These are phyloP conservation scores for Speleostelium caveatum DNA, from an alignment of 78 protist species.

Conservation along the genomic window DNA sequence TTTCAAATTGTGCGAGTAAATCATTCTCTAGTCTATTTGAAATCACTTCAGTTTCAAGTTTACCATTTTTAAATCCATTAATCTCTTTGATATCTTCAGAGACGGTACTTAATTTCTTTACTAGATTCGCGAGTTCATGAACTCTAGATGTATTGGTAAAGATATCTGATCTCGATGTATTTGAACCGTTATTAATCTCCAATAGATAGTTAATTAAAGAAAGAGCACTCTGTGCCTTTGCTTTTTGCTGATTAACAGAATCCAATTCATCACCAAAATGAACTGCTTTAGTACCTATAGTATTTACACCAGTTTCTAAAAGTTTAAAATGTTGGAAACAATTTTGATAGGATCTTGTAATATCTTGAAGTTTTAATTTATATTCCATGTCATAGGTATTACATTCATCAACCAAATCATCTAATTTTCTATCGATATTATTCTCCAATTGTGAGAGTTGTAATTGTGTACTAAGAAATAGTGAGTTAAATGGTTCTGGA, in stretches of 20 bases:
- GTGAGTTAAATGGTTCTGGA: constrained; percentile 54
- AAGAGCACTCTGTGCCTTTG: constrained; percentile 66
- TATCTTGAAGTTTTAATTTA: constrained; percentile 31
- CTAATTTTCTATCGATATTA: constrained; percentile 31
- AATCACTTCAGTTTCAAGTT: constrained; percentile 37
- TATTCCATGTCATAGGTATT: constrained; percentile 23
- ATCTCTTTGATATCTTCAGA: constrained; percentile 72
- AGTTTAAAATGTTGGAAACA: constrained; percentile 59
- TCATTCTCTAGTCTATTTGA: constrained; percentile 46
- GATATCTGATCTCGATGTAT: constrained; percentile 40
- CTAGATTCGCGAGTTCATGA: constrained; percentile 62
- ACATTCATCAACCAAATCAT: constrained; percentile 54
- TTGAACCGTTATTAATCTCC: constrained; percentile 16
- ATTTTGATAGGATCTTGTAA: constrained; percentile 34
- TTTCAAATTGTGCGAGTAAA: constrained; percentile 56
- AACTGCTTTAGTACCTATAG: constrained; percentile 68
- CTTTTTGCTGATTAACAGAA: constrained; percentile 55
- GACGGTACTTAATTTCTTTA: constrained; percentile 49
- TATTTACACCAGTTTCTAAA: constrained; percentile 61
- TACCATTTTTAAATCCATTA: constrained; percentile 29
- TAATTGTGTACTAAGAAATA: constrained; percentile 49
- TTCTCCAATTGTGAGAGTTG: constrained; percentile 51
- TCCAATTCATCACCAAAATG: constrained; percentile 78
- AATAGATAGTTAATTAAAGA: constrained; percentile 56
- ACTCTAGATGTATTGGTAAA: constrained; percentile 60